Conservation (phyloP, 768 basidiomycete species). For the Naganishia kalamii region DNA sequence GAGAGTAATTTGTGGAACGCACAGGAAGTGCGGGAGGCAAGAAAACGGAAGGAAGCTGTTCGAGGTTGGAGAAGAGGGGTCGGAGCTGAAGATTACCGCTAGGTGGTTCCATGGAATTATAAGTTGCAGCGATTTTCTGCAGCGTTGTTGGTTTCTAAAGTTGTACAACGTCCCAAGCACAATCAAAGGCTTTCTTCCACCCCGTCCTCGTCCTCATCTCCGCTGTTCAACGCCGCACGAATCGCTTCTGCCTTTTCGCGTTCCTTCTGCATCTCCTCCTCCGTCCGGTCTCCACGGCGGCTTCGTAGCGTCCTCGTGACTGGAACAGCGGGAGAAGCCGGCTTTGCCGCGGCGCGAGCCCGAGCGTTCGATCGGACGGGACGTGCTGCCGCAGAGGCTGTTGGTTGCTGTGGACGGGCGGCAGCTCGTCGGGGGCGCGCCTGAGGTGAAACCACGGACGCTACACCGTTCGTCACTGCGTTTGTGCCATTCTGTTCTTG, state of each 20-base stretch:
- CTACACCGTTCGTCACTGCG: too few relatives aligned
- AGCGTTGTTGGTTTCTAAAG: background rate
- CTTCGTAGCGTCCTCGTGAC: slow-evolving; percentile 56
- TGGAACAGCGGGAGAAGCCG: slow-evolving; percentile 28
- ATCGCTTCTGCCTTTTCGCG: slow-evolving; percentile 50
- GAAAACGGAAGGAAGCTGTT: slow-evolving; percentile 14
- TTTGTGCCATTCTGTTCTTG: too few relatives aligned
- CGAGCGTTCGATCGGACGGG: slow-evolving; percentile 29
- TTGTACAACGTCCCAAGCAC: background rate
- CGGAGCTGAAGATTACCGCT: background rate
- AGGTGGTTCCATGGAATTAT: background rate
- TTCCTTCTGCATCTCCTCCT: slow-evolving; percentile 53
- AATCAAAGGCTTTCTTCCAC: background rate
- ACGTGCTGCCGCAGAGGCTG: background rate
- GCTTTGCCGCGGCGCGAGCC: background rate
- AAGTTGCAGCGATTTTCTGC: background rate
- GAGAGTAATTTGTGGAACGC: slow-evolving; percentile 17
- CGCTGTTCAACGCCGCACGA: slow-evolving; percentile 22
- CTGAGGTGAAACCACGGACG: background rate
- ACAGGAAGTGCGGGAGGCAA: slow-evolving; percentile 16
- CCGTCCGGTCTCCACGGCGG: slow-evolving; percentile 56
- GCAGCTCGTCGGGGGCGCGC: background rate
- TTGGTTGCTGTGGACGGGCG: background rate
- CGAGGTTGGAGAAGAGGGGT: slow-evolving; percentile 9
- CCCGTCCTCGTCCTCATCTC: slow-evolving; percentile 8